phyloP scores from a whole-genome alignment of 495 filamentous ascomycete species.

The Penicillium maclennaniae region DNA sequence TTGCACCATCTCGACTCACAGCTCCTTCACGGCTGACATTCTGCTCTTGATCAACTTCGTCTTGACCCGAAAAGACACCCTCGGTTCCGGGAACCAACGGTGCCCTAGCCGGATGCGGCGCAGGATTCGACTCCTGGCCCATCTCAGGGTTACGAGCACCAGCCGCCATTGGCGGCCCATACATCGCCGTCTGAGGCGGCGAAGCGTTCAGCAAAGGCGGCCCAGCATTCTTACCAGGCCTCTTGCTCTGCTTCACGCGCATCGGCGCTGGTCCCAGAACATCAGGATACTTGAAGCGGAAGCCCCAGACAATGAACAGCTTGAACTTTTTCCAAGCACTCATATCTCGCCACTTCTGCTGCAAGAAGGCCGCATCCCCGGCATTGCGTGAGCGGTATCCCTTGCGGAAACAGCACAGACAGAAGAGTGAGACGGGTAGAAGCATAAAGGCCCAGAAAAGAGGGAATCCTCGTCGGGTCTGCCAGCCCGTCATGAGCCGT shows the following conservation, averaged over 20 bases:
- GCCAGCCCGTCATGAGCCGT: slow-evolving; percentile 48
- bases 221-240: slow-evolving; percentile 20
- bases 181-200: slow-evolving; percentile 2
- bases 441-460: slow-evolving; percentile 41
- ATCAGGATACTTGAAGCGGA: slow-evolving; percentile 45
- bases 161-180: neutral
- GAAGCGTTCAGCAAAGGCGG: slow-evolving; percentile 13
- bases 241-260: slow-evolving; percentile 23
- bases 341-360: slow-evolving; percentile 42
- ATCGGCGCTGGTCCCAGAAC: slow-evolving; percentile 32
- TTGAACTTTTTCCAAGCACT: slow-evolving; percentile 31
- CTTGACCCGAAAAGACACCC: neutral
- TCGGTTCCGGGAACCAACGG: neutral
- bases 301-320: slow-evolving; percentile 50
- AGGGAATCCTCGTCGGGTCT: slow-evolving; percentile 45
- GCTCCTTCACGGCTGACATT: neutral
- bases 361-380: slow-evolving; percentile 38
- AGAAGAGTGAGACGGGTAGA: slow-evolving; percentile 35
- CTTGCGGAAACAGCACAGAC: slow-evolving; percentile 38
- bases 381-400: slow-evolving; percentile 35
- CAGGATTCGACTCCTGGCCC: neutral
- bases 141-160: slow-evolving; percentile 7
- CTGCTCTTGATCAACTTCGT: neutral
- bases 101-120: neutral
- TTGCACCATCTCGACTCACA: neutral